Base-by-base conservation (phyloP, 306 rosid genomes). In the Gleditsia sinensis region DNA sequence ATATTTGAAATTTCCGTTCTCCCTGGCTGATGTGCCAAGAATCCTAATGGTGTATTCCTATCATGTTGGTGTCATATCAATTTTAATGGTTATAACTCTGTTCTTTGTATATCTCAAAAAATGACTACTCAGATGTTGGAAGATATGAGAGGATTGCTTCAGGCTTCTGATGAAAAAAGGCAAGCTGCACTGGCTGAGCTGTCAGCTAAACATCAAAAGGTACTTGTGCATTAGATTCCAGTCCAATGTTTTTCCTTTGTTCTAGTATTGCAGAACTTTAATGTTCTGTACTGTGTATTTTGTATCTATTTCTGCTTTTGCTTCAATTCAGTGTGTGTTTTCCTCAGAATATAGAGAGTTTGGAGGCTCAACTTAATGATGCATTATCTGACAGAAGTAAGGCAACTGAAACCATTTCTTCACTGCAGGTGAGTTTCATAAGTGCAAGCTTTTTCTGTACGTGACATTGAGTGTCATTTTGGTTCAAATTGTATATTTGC, bases 331-430 rank as follows among this genome's bases (percentile, higher is more conserved):
- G 20, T 82, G 66, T 71, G 33, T 69, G 32, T 61, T 79, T 79
- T 65, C 69, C 77, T 76, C 90, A 95, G 99, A 92, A 75, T 77
- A 79, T 92, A 84, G 94, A 90, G 86, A 88, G 91, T 80, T 83
- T 92, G 88, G 97, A 95, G 88, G 91, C 88, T 30, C 99, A 95
- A 83, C 89, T 95, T 76, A 93, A 89, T 68, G 99, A 95, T 82
- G 99, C 96, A 39, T 54, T 89, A 49, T 87, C 97, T 1, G 98
- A 92, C 54, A 88, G 98, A 86, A 87, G 58, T 46, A 95, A 92
- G 85, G 99, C 98, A 49, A 74, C 93, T 57, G 97, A 88, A 81
- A 88, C 90, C 54, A 90, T 90, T 82, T 90, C 98, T 83, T 90
- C 96, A 48, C 82, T 95, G 67, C 99, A 90, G 97, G 99, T 90